Conservation (phyloP, 2,329 filamentous ascomycete genomes). For the Macroventuria anomochaeta region DNA sequence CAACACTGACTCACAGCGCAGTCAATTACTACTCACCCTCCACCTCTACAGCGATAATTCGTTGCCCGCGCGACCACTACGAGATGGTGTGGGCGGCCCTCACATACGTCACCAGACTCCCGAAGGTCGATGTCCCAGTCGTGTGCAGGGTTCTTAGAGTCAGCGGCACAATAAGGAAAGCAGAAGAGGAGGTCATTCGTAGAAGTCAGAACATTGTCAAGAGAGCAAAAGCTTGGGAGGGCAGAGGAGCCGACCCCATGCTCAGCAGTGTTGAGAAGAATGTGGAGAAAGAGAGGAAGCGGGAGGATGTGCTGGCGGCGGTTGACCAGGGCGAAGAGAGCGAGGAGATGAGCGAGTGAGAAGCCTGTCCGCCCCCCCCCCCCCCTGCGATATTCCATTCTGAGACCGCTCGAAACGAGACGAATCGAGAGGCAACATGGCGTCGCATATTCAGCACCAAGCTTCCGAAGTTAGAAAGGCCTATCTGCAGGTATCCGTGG, state of each 20-base stretch:
- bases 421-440: neutral
- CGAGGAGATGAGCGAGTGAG: slow-evolving; percentile 33
- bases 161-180: slow-evolving; percentile 91
- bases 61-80: slow-evolving; percentile 81
- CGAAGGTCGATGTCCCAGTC: slow-evolving; percentile 68
- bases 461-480: neutral
- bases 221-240: slow-evolving; percentile 62
- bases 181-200: slow-evolving; percentile 85
- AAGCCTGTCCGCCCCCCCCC: neutral
- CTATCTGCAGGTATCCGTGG: neutral
- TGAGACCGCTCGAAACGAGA: neutral
- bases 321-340: slow-evolving; percentile 26
- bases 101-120: slow-evolving; percentile 77
- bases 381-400: neutral
- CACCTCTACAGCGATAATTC: slow-evolving; percentile 93
- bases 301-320: slow-evolving; percentile 11
- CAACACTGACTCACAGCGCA: slow-evolving; percentile 45
- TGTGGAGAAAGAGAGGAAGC: slow-evolving; percentile 12
- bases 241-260: slow-evolving; percentile 11
- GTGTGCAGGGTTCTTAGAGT: slow-evolving; percentile 86
- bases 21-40: slow-evolving; percentile 92
- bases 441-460: neutral
- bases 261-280: slow-evolving; percentile 11
- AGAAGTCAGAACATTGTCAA: slow-evolving; percentile 75
- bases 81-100: slow-evolving; percentile 89